Evolutionary conservation across 2,329 filamentous ascomycete genomes (phyloP), one percentile per base, ranked within the genome.

Genomic region (Paraconiothyrium brasiliense): DNA sequence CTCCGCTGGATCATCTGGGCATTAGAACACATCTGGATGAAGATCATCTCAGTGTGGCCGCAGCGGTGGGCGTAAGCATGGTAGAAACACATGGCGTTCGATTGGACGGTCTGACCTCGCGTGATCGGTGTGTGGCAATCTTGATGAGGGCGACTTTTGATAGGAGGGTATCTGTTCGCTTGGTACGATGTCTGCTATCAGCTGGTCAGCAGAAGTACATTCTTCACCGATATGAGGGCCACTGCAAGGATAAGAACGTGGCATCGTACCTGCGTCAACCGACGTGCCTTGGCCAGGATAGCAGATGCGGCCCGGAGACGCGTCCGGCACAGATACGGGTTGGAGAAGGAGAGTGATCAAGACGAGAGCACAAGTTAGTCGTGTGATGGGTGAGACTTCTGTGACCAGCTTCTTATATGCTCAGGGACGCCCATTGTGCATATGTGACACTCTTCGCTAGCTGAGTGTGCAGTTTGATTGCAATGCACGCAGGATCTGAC

Each of bases 41-140:
- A 70, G 11, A 76, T 60, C 67, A 76, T 81, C 59, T 76, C 72
- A 16, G 79, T 81, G 68, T 83, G 81, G 48, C 81, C 81, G 69
- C 81, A 83, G 14, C 72, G 69, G 72, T 83, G 78, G 3, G 73
- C 76, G 73, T 83, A 81, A 51, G 81, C 81, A 70, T 83, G 82
- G 71, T 82, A 83, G 70, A 77, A 80, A 73, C 81, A 83, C 81
- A 83, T 83, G n/a, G 35, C 68, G 58, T 55, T 5, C 4, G 27
- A 30, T 30, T 30, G 27, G 27, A 30, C 27, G 27, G 4, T 30
- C 27, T n/a, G 30, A 16, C 39, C 16, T 52, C n/a, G 24, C 4
- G 41, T 24, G 43, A 46, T 22, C 10, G 20, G 43, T 4, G 43
- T 22, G n/a, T n/a, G 9, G 41, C 7, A 20, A 24, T 46, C 43